Evolutionary conservation across 2,329 filamentous ascomycete genomes (phyloP).

Genomic region (Aspergillus japonicus): DNA sequence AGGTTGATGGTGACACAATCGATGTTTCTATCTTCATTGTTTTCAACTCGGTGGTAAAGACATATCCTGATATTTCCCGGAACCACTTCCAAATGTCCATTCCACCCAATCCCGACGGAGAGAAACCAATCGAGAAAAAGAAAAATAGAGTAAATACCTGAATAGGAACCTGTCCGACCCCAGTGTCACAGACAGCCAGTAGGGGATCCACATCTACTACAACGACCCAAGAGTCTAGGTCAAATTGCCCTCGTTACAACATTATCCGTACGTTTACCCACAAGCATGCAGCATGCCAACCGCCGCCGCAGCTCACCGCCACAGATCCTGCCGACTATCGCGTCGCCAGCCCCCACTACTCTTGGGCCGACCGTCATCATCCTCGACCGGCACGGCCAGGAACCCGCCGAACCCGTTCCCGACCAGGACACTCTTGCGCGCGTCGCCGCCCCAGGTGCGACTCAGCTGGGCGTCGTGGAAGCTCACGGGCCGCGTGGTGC

Average conservation of each 20-base stretch:
- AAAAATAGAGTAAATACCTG: neutral
- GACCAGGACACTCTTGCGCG: constrained; percentile 62
- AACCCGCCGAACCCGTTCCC: constrained; percentile 68
- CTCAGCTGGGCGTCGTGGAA: constrained; percentile 48
- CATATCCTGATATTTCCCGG: neutral
- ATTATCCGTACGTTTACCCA: neutral
- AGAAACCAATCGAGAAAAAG: too few relatives aligned
- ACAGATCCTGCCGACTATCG: constrained; percentile 39
- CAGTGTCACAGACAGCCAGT: too few relatives aligned
- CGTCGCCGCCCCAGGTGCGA: constrained; percentile 59
- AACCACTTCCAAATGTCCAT: neutral
- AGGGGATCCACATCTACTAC: too few relatives aligned
- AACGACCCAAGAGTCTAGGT: neutral
- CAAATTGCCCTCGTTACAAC: neutral
- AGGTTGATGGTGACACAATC: neutral
- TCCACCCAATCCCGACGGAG: too few relatives aligned
- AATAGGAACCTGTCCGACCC: neutral
- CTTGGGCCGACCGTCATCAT: constrained; percentile 40
- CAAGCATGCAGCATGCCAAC: too few relatives aligned
- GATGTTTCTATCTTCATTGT: neutral
- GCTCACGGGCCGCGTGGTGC: constrained; percentile 47
- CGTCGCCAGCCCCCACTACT: constrained; percentile 36
- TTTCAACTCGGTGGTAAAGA: too few relatives aligned
- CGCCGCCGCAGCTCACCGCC: constrained; percentile 28
- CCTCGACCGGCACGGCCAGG: constrained; percentile 60